Conservation (phyloP, 2,329 filamentous ascomycete species). For the Aspergillus japonicus region DNA sequence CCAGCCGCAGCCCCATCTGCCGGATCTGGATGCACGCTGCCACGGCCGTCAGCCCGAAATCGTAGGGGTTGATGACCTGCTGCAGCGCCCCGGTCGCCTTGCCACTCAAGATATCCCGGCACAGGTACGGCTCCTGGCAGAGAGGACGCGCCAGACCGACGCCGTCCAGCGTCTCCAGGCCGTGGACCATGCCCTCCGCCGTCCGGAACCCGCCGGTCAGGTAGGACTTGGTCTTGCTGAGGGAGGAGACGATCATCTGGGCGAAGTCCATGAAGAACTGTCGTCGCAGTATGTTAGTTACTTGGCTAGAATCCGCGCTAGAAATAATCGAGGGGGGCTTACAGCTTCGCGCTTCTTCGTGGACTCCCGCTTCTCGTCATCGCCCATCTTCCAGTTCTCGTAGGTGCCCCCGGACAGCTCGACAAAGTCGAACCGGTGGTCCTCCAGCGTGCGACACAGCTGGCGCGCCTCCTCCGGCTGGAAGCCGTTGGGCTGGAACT, state of each 20-base stretch:
- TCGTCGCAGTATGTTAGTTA: too few relatives aligned
- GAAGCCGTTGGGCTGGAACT: slow-evolving; percentile 25
- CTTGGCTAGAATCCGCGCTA: too few relatives aligned
- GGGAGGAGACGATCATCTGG: slow-evolving; percentile 49
- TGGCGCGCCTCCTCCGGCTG: slow-evolving; percentile 55
- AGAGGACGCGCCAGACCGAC: slow-evolving; percentile 58
- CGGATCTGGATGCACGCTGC: slow-evolving; percentile 53
- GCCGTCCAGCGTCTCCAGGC: slow-evolving; percentile 58
- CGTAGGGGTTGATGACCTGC: slow-evolving; percentile 48
- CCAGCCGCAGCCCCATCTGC: slow-evolving; percentile 53
- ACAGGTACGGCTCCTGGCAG: slow-evolving; percentile 49
- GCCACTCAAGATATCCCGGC: slow-evolving; percentile 30
- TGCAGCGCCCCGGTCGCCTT: slow-evolving; percentile 52
- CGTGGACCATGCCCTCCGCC: slow-evolving; percentile 57
- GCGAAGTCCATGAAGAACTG: slow-evolving; percentile 61
- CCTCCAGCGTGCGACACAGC: slow-evolving; percentile 45
- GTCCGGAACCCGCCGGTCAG: slow-evolving; percentile 60
- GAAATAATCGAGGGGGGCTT: neutral
- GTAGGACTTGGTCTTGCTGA: slow-evolving; percentile 57
- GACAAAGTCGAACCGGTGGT: slow-evolving; percentile 57
- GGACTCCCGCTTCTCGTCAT: slow-evolving; percentile 46
- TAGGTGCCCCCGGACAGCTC: slow-evolving; percentile 64
- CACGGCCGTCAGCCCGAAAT: slow-evolving; percentile 52
- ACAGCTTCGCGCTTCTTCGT: slow-evolving; percentile 55
- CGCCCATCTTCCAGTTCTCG: slow-evolving; percentile 31